Evolutionary conservation across 805 yeast species (phyloP), one percentile per base, ranked within the genome.

Genomic region (Clavispora carvajalis): DNA sequence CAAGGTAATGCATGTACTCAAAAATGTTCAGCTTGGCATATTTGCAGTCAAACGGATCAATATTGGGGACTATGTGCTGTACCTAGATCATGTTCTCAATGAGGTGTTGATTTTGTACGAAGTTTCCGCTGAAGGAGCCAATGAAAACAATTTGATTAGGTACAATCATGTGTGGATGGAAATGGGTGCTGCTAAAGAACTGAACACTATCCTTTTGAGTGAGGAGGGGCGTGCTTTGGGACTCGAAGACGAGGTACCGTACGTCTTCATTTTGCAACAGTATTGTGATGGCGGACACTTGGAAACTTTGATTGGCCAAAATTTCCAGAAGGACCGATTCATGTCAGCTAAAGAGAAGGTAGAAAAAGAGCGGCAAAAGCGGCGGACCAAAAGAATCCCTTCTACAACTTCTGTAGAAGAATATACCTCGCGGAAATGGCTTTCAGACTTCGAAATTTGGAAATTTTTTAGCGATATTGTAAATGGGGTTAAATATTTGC

Each of bases 141-240:
- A 34, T 36, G 70, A 64, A 35, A 61, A 64, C 43, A 84, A 88
- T 57, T 70, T 89, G 49, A 86, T 89, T 21, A 76, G 84, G 16
- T 89, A 89, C 56, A 88, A 89, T 54, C 96, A 89, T 60, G 96
- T 88, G 19, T 89, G 96, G 96, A 59, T 89, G 23, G 96, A 89
- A 54, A 69, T 82, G 53, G 84, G 38, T 2, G 62, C 60, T 78
- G 82, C 25, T 59, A 70, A 51, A 64, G 82, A 41, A 71, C 83
- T 30, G 63, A 39, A 46, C 12, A 51, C 68, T 0, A 60, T 53
- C 34, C 46, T 62, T 25, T 34, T 65, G 7, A 44, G 44, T 7
- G 39, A 47, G 4, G 37, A 36, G 10, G 40, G 45, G 6, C 21
- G 38, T 3, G 40, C 39, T 3, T 18, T 18, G 11, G 23, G 36